Base-by-base conservation (phyloP, 495 filamentous ascomycete genomes). In the Penicillium paradoxum region DNA sequence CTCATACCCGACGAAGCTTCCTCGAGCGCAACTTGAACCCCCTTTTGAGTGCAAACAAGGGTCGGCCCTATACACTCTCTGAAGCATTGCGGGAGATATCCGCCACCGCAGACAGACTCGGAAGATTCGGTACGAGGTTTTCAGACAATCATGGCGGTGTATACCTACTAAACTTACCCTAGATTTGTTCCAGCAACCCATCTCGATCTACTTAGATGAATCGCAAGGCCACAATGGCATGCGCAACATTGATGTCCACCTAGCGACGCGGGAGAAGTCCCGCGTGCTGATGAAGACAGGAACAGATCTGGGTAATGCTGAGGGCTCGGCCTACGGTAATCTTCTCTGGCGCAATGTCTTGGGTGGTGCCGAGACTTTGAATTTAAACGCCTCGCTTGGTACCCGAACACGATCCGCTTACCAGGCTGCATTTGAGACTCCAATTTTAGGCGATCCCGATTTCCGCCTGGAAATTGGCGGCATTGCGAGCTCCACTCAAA, bases 321-420 rank as follows among this genome's bases (percentile, higher is more conserved):
- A 97, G 68, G 95, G 91, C 14, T 91, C 88, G 3, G 92, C 92
- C 2, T 96, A 95, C 66, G 81, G 87, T 49, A 89, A 91, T 49
- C 77, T 87, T 25, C 77, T 88, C 11, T 83, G 87, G 68, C 85
- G 95, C 42, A 98, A 98, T 71, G 79, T 98, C 37, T 91, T 97
- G 62, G 93, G 93, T 34, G 95, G 95, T 22, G 91, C 93, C 14
- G 93, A 98, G 71, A 84, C 82, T n/a, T 68, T 97, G 49, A 87
- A 82, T 56, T 67, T 95, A 40, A 90, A 93, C 62, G 91, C 89
- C 14, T 87, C 89, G 1, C 69, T 91, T 24, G 93, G 93, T 22
- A 96, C 91, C 30, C 80, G 93, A 25, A 97, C 93, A 13, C 77
- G 90, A 30, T 91, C 89, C 13, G 86, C 91, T 22, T 97, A 96